Percentiles rank a stretch among this genome's conserved stretches.
Conservation (phyloP, 2,329 filamentous ascomycete species). For the Aspergillus fructus region DNA sequence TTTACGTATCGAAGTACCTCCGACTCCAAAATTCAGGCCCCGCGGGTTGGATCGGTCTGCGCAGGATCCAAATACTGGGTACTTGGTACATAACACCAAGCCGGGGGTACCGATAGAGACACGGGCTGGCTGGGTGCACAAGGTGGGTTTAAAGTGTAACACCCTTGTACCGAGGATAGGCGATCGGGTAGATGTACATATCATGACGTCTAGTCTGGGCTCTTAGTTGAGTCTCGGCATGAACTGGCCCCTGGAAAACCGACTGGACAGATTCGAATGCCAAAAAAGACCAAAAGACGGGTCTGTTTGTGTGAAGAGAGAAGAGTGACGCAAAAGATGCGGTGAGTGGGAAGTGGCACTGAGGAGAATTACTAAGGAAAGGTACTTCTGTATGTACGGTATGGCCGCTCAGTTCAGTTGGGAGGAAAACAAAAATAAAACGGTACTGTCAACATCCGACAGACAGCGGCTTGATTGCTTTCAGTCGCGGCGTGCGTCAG, state of each 20-base stretch:
- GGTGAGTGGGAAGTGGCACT: not conserved
- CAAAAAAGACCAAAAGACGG: not conserved
- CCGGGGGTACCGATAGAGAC: not conserved
- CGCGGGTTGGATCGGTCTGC: too few relatives aligned
- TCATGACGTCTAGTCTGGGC: not conserved
- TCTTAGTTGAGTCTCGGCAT: not conserved
- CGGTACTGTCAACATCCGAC: not conserved
- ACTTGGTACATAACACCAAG: not conserved
- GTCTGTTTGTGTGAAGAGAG: not conserved
- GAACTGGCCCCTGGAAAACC: not conserved
- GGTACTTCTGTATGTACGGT: not conserved
- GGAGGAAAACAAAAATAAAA: constrained; percentile 1
- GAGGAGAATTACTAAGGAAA: constrained; percentile 7
- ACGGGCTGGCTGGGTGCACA: not conserved
- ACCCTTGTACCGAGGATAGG: not conserved
- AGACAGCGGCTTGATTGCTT: not conserved
- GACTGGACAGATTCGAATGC: not conserved
- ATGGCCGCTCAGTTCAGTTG: not conserved
- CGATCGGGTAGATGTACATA: not conserved
- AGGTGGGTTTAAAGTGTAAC: not conserved
- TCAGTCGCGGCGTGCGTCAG: not conserved
- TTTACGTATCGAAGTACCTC: too few relatives aligned
- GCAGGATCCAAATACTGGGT: not conserved
- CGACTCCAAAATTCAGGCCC: too few relatives aligned
- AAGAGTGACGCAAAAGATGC: constrained; percentile 12